phyloP scores from a whole-genome alignment of 208 protist genomes.

The Acanthamoeba culbertsoni region DNA sequence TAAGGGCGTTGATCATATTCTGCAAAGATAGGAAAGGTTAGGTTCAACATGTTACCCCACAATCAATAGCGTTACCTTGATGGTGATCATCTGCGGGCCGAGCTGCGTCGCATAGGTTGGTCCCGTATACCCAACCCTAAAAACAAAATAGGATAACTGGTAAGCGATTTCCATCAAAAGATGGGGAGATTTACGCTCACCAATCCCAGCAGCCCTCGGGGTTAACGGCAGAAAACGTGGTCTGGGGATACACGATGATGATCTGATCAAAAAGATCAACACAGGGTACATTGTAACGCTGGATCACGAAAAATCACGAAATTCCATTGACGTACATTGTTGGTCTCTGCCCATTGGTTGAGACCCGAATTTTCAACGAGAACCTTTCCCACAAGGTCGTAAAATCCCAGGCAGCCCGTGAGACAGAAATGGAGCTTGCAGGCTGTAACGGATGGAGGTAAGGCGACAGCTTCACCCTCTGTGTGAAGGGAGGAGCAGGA shows the following conservation, averaged over 20 bases:
- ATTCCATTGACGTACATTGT: constrained; percentile 25
- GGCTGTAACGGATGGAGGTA: too few species aligned
- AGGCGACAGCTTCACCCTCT: too few species aligned
- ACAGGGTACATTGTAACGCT: too few species aligned
- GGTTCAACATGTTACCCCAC: too few species aligned
- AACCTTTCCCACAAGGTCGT: not conserved
- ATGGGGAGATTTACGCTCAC: not conserved
- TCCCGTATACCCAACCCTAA: not conserved
- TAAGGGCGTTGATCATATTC: not conserved
- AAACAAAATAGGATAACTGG: not conserved
- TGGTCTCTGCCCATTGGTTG: constrained; percentile 33
- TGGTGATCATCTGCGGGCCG: not conserved
- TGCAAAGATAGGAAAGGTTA: not conserved
- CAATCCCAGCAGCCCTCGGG: not conserved
- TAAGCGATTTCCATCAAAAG: not conserved
- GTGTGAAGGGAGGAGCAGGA: too few species aligned
- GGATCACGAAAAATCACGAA: too few species aligned
- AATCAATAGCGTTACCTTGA: too few species aligned
- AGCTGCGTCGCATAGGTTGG: not conserved
- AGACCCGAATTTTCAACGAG: not conserved
- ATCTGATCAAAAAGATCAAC: too few species aligned
- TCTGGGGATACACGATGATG: not conserved
- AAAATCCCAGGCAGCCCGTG: not conserved
- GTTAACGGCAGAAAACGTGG: not conserved
- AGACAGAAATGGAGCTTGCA: not conserved